A percentile compares a stretch with the other conserved stretches of the same genome.
Conservation (phyloP, 768 basidiomycete genomes). For the Naganishia kalamii region DNA sequence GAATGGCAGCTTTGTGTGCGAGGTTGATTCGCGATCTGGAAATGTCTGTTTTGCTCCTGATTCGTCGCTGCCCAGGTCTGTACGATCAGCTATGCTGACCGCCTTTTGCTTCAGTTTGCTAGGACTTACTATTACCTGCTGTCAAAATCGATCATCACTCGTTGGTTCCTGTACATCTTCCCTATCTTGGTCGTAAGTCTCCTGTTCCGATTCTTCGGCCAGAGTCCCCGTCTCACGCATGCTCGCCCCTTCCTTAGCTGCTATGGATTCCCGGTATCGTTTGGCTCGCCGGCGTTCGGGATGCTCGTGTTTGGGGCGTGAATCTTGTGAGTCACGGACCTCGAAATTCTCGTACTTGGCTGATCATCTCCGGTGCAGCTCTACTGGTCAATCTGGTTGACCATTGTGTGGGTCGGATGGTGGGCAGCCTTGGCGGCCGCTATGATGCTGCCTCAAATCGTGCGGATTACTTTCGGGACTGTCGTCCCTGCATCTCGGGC, state of each 20-base stretch:
- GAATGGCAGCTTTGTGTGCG: background rate
- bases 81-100: background rate
- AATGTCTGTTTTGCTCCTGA: background rate
- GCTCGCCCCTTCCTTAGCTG: conserved; percentile 16
- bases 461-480: conserved; percentile 63
- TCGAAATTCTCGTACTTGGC: conserved; percentile 36
- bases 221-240: background rate
- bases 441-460: conserved; percentile 49
- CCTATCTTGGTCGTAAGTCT: conserved; percentile 56
- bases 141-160: conserved; percentile 67
- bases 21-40: conserved; percentile 1
- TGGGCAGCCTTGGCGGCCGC: conserved; percentile 66
- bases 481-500: conserved; percentile 64
- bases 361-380: conserved; percentile 57
- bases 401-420: conserved; percentile 74
- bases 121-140: conserved; percentile 67
- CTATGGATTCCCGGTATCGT: conserved; percentile 57
- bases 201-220: conserved; percentile 59
- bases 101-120: conserved; percentile 50
- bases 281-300: conserved; percentile 53
- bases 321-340: conserved; percentile 30
- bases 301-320: conserved; percentile 54
- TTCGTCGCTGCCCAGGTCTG: background rate
- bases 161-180: conserved; percentile 69
- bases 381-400: conserved; percentile 82